These are phyloP conservation scores for Solanum sparsipilum DNA, from an alignment of 257 asterid genomes.

Conservation along the genomic window DNA sequence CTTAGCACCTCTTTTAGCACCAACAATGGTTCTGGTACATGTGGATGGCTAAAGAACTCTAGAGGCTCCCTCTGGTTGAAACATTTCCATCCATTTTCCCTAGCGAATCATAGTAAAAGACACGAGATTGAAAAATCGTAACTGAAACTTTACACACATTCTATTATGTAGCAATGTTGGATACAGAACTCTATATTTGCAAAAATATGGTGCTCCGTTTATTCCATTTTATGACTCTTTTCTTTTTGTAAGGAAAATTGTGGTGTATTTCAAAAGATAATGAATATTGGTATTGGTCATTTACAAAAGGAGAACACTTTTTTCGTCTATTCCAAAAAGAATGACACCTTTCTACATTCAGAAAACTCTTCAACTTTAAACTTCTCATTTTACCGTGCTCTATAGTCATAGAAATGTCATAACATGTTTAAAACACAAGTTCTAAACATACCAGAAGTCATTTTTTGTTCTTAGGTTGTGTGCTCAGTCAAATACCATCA, in stretches of 20 bases:
- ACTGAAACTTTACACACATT: not conserved
- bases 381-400: not conserved
- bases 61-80: slow-evolving; percentile 49
- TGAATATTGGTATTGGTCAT: too few relatives aligned
- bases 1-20: slow-evolving; percentile 43
- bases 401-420: not conserved
- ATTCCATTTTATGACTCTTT: not conserved
- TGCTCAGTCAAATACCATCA: not conserved
- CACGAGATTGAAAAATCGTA: not conserved
- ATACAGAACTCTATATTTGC: not conserved
- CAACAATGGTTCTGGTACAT: slow-evolving; percentile 32
- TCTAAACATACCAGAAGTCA: not conserved
- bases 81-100: slow-evolving; percentile 74
- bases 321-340: not conserved
- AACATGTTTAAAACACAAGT: not conserved
- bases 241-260: too few relatives aligned
- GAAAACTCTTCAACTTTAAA: not conserved
- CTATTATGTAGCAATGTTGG: not conserved
- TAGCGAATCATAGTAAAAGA: not conserved
- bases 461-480: not conserved
- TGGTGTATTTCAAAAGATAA: too few relatives aligned
- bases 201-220: not conserved
- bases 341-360: not conserved
- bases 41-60: slow-evolving; percentile 30
- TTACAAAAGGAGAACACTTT: not conserved